A percentile compares a stretch with the other conserved stretches of the same genome.
phyloP scores from a whole-genome alignment of 495 filamentous ascomycete species.

The Penicillium daleae region DNA sequence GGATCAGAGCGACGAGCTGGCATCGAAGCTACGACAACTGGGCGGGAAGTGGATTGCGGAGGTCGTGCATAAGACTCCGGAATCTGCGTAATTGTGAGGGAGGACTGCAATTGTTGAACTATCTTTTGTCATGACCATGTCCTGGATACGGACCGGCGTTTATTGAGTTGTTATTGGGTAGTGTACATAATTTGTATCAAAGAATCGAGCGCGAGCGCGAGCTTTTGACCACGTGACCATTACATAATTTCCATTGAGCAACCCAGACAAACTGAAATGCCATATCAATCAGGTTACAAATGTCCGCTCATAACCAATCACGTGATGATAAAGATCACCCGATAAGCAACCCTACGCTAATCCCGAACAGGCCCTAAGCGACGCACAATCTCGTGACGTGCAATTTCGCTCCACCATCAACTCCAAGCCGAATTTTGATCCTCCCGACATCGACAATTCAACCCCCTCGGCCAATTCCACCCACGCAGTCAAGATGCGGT shows the following conservation, averaged over 20 bases:
- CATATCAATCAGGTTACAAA: background rate
- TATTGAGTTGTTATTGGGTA: background rate
- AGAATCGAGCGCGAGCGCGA: background rate
- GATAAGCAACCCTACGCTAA: constrained; percentile 52
- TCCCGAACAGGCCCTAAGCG: constrained; percentile 46
- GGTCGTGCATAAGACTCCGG: constrained; percentile 30
- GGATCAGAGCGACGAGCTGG: constrained; percentile 68
- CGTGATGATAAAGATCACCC: constrained; percentile 17
- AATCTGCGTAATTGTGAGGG: constrained; percentile 3
- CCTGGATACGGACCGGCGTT: constrained; percentile 7
- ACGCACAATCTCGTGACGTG: constrained; percentile 53
- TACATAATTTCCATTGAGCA: background rate
- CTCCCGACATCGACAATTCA: constrained; percentile 53
- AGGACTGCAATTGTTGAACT: background rate
- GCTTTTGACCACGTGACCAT: background rate
- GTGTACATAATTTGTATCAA: constrained; percentile 1
- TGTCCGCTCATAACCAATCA: background rate
- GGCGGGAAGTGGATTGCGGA: constrained; percentile 71
- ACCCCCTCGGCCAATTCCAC: constrained; percentile 51
- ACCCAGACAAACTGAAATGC: background rate
- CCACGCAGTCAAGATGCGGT: constrained; percentile 81
- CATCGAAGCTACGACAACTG: constrained; percentile 70
- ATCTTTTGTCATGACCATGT: constrained; percentile 7
- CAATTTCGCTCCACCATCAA: constrained; percentile 54
- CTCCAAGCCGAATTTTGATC: constrained; percentile 51